phyloP scores from a whole-genome alignment of 2,329 filamentous ascomycete genomes.

The Tolypocladium sp. region DNA sequence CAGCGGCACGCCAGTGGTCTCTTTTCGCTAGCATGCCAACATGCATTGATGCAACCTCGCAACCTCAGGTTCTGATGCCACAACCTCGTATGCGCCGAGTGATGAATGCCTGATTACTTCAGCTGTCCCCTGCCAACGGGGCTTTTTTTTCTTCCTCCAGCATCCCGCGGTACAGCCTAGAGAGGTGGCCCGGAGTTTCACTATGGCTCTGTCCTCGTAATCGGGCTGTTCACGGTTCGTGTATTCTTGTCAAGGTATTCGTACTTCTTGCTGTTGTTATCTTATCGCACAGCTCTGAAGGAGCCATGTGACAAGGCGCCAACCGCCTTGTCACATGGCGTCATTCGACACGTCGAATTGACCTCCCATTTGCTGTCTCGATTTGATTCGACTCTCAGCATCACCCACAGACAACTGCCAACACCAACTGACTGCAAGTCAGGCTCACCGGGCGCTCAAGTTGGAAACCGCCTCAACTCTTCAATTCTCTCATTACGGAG shows the following conservation, averaged over 20 bases:
- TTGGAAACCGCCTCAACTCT: not conserved
- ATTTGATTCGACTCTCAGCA: not conserved
- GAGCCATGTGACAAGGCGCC: not conserved
- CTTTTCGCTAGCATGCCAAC: not conserved
- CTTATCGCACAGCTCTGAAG: not conserved
- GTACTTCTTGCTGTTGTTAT: not conserved
- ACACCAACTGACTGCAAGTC: not conserved
- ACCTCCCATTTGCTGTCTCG: not conserved
- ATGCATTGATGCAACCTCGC: not conserved
- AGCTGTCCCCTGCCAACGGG: not conserved
- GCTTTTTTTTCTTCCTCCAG: not conserved
- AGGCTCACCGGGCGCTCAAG: not conserved
- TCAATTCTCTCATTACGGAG: not conserved
- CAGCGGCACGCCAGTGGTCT: no score
- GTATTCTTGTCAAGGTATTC: no score
- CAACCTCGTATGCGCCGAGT: not conserved
- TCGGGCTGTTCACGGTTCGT: no score
- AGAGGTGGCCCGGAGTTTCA: no score
- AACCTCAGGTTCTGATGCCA: not conserved
- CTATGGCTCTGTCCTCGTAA: no score
- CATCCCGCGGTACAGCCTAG: not conserved
- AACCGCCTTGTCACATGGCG: not conserved
- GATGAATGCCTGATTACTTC: not conserved
- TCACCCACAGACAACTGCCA: not conserved
- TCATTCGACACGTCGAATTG: not conserved